Conservation (phyloP, 2,329 filamentous ascomycete species). For the Diaporthe sp. region DNA sequence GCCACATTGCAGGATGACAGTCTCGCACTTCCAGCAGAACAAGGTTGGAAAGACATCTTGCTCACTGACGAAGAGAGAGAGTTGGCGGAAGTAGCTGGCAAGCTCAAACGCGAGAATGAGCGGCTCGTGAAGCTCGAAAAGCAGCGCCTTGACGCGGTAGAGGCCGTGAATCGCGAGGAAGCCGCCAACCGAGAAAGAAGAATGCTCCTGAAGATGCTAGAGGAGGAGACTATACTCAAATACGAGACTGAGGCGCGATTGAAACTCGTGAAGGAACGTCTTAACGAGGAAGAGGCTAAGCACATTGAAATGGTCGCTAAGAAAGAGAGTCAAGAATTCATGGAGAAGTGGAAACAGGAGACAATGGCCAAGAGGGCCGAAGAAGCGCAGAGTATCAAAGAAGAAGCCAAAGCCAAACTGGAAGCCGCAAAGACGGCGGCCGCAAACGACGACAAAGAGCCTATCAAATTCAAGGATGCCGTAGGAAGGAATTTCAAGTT, state of each 20-base stretch:
- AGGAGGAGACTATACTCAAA: slow-evolving; percentile 42
- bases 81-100: slow-evolving; percentile 49
- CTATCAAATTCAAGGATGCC: slow-evolving; percentile 92
- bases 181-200: neutral
- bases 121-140: too few species aligned
- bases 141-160: too few species aligned
- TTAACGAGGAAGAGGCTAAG: slow-evolving; percentile 55
- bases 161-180: neutral
- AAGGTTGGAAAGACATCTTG: neutral
- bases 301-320: slow-evolving; percentile 50
- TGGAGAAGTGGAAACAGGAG: too few species aligned
- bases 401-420: slow-evolving; percentile 53
- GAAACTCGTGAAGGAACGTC: slow-evolving; percentile 60
- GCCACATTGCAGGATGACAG: neutral
- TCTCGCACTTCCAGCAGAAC: neutral
- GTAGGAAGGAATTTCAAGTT: slow-evolving; percentile 94
- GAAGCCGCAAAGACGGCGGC: slow-evolving; percentile 61
- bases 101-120: slow-evolving; percentile 39
- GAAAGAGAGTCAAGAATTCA: slow-evolving; percentile 55
- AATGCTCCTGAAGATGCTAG: neutral
- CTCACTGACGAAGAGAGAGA: slow-evolving; percentile 51
- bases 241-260: slow-evolving; percentile 43
- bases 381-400: too few species aligned
- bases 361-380: too few species aligned
- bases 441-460: slow-evolving; percentile 75